Evolutionary conservation across 805 yeast genomes (phyloP).

Genomic region (Candida orba): DNA sequence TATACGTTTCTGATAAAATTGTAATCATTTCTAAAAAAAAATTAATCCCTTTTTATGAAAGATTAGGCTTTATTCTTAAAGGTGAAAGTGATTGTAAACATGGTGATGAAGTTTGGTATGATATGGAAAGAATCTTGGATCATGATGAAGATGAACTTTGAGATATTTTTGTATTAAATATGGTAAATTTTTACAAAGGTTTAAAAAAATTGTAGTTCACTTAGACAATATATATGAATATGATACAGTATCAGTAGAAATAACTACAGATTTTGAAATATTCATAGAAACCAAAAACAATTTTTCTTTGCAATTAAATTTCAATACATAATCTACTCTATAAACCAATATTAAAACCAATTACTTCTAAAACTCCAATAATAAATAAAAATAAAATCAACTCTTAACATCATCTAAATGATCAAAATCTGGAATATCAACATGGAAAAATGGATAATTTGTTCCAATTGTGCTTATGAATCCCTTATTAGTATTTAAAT

Average conservation of each 20-base stretch:
- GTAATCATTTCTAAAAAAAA: slow-evolving; percentile 65
- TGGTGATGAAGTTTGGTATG: slow-evolving; percentile 59
- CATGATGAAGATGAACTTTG: slow-evolving; percentile 32
- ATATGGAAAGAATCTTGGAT: slow-evolving; percentile 36
- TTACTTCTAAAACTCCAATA: neutral
- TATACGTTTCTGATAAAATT: slow-evolving; percentile 75
- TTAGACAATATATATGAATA: too few species aligned
- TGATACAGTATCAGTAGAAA: too few species aligned
- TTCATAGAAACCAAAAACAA: too few species aligned
- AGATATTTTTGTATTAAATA: neutral
- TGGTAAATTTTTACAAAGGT: neutral
- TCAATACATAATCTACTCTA: too few species aligned
- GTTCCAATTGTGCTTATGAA: slow-evolving; percentile 55
- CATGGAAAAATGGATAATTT: slow-evolving; percentile 68
- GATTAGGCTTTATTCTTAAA: slow-evolving; percentile 67
- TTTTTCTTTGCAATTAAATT: too few species aligned
- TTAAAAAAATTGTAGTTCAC: too few species aligned
- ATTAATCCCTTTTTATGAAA: slow-evolving; percentile 69
- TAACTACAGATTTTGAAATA: too few species aligned
- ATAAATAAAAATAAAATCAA: neutral
- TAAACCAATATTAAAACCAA: neutral
- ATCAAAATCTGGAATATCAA: slow-evolving; percentile 55
- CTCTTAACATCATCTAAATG: slow-evolving; percentile 12
- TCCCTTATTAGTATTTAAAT: slow-evolving; percentile 23
- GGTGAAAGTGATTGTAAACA: slow-evolving; percentile 57